Conservation (phyloP, 768 basidiomycete genomes). For the Phaffia tasmanica region DNA sequence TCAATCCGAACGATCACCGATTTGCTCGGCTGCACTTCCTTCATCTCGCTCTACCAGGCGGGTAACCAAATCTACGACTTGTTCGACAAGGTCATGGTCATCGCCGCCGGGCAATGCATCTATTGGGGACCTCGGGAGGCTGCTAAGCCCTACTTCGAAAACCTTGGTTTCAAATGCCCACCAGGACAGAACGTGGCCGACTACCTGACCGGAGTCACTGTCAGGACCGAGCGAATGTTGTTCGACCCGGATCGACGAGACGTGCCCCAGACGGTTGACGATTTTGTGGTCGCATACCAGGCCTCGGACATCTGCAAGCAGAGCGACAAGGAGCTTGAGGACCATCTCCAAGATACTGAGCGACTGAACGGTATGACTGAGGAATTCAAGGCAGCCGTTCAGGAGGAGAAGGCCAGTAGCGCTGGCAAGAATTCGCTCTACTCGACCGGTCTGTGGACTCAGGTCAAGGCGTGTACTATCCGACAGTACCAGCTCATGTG, state of each 20-base stretch:
- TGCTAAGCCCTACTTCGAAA: constrained; percentile 43
- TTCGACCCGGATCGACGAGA: constrained; percentile 27
- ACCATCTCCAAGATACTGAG: constrained; percentile 47
- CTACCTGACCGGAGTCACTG: constrained; percentile 48
- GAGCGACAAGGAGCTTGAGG: constrained; percentile 44
- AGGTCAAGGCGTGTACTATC: constrained; percentile 57
- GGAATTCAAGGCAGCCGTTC: constrained; percentile 63
- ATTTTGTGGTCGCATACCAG: constrained; percentile 54
- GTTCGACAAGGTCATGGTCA: constrained; percentile 13
- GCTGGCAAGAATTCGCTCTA: constrained; percentile 70
- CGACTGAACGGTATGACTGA: constrained; percentile 52
- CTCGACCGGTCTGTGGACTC: constrained; percentile 58
- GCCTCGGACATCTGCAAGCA: constrained; percentile 44
- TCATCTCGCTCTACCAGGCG: constrained; percentile 48
- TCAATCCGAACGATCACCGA: constrained; percentile 43
- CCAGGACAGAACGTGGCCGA: constrained; percentile 49
- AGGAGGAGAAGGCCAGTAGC: constrained; percentile 63
- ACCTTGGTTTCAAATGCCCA: constrained; percentile 43
- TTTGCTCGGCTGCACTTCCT: constrained; percentile 40
- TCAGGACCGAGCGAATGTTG: constrained; percentile 65
- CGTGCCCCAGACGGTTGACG: constrained; percentile 48
- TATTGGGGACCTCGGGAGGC: constrained; percentile 42
- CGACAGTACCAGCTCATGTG: constrained; percentile 56
- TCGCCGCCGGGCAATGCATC: constrained; percentile 41
- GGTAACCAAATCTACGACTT: constrained; percentile 47